Evolutionary conservation across 352 stramenopile genomes (phyloP).

Genomic region (Pythium myriotylum): DNA sequence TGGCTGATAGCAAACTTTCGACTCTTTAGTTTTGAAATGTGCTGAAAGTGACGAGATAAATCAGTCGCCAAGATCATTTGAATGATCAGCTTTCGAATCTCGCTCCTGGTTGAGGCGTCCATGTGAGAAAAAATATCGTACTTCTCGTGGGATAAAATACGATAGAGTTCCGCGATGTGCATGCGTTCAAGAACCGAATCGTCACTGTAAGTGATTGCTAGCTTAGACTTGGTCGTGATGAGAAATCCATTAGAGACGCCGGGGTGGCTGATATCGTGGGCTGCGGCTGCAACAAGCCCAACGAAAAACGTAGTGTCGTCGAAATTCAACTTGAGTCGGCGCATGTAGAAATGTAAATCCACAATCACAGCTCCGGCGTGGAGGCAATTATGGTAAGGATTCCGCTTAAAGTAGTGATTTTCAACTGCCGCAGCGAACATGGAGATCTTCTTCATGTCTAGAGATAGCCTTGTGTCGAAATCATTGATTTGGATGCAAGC

Average conservation of each 20-base stretch:
- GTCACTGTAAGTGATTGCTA: slow-evolving; percentile 94
- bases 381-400: slow-evolving; percentile 75
- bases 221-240: slow-evolving; percentile 81
- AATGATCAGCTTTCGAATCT: slow-evolving; percentile 74
- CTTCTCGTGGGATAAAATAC: slow-evolving; percentile 59
- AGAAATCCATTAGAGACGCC: slow-evolving; percentile 93
- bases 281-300: slow-evolving; percentile 79
- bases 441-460: slow-evolving; percentile 46
- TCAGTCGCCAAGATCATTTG: slow-evolving; percentile 81
- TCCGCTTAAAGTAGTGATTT: slow-evolving; percentile 61
- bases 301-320: slow-evolving; percentile 61
- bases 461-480: slow-evolving; percentile 42
- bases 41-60: slow-evolving; percentile 68
- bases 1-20: slow-evolving; percentile 59
- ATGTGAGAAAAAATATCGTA: slow-evolving; percentile 71
- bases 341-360: slow-evolving; percentile 71
- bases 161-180: slow-evolving; percentile 70
- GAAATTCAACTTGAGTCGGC: slow-evolving; percentile 55
- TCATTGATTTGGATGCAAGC: slow-evolving; percentile 61
- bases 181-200: slow-evolving; percentile 86
- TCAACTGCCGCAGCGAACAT: slow-evolving; percentile 57
- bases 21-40: slow-evolving; percentile 73
- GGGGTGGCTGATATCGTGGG: slow-evolving; percentile 93
- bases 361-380: slow-evolving; percentile 65
- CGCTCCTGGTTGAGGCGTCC: slow-evolving; percentile 24